Percentiles rank a stretch among this genome's conserved stretches.
Conservation (phyloP, 2,329 filamentous ascomycete species). For the Zalaria obscura region DNA sequence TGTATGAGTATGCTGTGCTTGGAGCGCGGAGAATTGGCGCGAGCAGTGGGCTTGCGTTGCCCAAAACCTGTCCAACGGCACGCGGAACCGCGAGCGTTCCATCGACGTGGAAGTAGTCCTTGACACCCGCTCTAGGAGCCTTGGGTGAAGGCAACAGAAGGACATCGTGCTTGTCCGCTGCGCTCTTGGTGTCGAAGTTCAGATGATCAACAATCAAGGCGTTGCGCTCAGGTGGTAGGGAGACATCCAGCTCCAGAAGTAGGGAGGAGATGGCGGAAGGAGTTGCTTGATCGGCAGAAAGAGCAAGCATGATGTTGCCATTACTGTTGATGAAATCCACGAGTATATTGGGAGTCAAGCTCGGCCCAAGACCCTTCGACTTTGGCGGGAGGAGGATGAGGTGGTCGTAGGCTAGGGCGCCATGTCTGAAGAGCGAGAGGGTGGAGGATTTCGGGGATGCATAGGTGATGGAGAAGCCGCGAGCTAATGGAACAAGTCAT, state of each 20-base stretch:
- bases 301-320: conserved; percentile 79
- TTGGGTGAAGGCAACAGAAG: conserved; percentile 60
- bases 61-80: conserved; percentile 68
- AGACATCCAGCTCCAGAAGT: conserved; percentile 77
- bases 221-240: conserved; percentile 72
- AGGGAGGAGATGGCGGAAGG: conserved; percentile 63
- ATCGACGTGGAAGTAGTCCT: conserved; percentile 61
- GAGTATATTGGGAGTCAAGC: conserved; percentile 71
- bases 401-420: conserved; percentile 83
- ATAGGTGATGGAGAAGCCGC: conserved; percentile 70
- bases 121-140: conserved; percentile 51
- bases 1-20: conserved; percentile 81
- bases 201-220: conserved; percentile 89
- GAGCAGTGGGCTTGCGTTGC: conserved; percentile 59
- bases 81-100: conserved; percentile 68
- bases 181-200: conserved; percentile 68
- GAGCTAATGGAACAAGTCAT: conserved; percentile 36
- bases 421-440: conserved; percentile 68
- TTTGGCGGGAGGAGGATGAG: conserved; percentile 78
- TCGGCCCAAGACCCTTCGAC: conserved; percentile 83
- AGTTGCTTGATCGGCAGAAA: conserved; percentile 57
- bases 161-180: conserved; percentile 76
- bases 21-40: conserved; percentile 72
- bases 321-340: conserved; percentile 84
- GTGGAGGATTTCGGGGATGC: conserved; percentile 70